These are phyloP conservation scores for Saccharomycopsis guyanensis DNA, from an alignment of 805 yeast genomes.

Conservation along the genomic window DNA sequence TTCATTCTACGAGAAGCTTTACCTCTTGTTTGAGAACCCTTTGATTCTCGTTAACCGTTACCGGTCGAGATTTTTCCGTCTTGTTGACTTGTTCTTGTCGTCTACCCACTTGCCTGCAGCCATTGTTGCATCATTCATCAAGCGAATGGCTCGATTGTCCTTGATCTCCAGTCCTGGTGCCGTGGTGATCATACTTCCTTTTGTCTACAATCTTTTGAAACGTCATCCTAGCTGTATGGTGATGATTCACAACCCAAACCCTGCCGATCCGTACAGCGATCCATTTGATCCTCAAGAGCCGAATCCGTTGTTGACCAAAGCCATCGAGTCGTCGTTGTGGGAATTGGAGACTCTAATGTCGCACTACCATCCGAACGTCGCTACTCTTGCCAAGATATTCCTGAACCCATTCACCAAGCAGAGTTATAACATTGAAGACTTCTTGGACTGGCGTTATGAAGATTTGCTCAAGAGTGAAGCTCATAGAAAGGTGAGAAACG, in stretches of 20 bases:
- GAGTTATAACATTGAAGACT: slow-evolving; percentile 86
- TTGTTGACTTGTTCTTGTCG: slow-evolving; percentile 76
- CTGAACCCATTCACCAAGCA: slow-evolving; percentile 86
- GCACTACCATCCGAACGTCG: slow-evolving; percentile 94
- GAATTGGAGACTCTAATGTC: slow-evolving; percentile 71
- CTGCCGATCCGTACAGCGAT: slow-evolving; percentile 38
- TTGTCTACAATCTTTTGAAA: slow-evolving; percentile 79
- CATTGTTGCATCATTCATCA: slow-evolving; percentile 83
- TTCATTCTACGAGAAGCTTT: slow-evolving; percentile 74
- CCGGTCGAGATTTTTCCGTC: slow-evolving; percentile 79
- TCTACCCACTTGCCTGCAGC: slow-evolving; percentile 83
- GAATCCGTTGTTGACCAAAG: slow-evolving; percentile 75
- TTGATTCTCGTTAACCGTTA: slow-evolving; percentile 68
- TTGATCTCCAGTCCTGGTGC: slow-evolving; percentile 83
- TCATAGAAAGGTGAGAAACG: slow-evolving; percentile 55
- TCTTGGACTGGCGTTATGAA: slow-evolving; percentile 82
- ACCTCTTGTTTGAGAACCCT: slow-evolving; percentile 63
- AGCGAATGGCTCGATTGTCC: slow-evolving; percentile 67
- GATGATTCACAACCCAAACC: slow-evolving; percentile 50
- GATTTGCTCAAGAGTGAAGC: slow-evolving; percentile 57
- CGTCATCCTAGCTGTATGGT: slow-evolving; percentile 94
- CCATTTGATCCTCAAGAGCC: slow-evolving; percentile 55
- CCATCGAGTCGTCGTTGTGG: slow-evolving; percentile 86
- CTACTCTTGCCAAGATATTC: slow-evolving; percentile 82
- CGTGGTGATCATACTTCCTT: slow-evolving; percentile 80